Base-by-base conservation (phyloP, 78 protist species). In the Isochrysis galbana region DNA sequence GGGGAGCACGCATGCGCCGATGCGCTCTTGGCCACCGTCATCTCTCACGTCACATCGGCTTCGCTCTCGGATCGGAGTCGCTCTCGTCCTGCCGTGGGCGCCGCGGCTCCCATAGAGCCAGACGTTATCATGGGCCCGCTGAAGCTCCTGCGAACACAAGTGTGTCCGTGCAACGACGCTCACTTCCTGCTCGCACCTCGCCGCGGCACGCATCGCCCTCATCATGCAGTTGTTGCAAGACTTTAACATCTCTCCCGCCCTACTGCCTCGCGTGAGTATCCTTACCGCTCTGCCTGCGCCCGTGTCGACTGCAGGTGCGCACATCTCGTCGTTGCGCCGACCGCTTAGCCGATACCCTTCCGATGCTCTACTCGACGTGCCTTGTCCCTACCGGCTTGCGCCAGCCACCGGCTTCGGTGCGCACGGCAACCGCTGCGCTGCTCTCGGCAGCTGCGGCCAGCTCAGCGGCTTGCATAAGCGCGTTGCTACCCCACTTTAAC, bases 361-460 rank as follows among this genome's bases (percentile, higher is more conserved):
- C 21, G 19, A 29, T 25, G 26, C 51, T 84, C 45, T 21, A 83
- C 83, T 36, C 61, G 38, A 38, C 7, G 42, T 46, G 0, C 29
- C 88, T 87, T 4, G 83, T 39, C 17, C 44, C 84, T 82, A 51
- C 61, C 29, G 61, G 29, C 29, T n/a, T n/a, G n/a, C 61, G 61
- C 61, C 61, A 51, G 61, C 61, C 82, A 32, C 91, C 94, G 47
- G 36, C 91, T 51, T 47, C 78, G 25, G 82, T 92, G 94, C 94
- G 89, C 90, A 48, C n/a, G 74, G 55, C 61, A 7, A 7, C 25
- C 44, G 14, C 23, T 26, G 5, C 45, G 92, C 51, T 92, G 46
- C 36, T 21, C 29, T 36, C 0, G 47, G 47, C 80, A 25, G 70
- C 54, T 5, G 22, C 39, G 32, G 72, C 5, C 46, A 0, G 11